These are phyloP conservation scores for Leccinellum luteum DNA, from an alignment of 768 basidiomycete genomes.

Conservation along the genomic window DNA sequence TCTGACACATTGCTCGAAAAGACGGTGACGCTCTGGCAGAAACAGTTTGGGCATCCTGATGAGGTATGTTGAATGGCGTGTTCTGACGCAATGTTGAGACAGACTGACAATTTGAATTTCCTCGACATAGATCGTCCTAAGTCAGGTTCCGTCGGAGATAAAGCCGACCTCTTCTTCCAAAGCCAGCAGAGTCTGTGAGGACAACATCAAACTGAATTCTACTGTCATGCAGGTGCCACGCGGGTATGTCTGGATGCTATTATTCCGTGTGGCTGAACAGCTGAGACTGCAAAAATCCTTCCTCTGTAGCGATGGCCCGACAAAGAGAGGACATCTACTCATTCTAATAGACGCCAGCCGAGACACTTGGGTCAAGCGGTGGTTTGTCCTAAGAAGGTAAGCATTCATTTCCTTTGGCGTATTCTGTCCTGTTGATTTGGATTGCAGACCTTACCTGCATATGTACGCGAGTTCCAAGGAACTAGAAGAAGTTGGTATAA, in stretches of 20 bases:
- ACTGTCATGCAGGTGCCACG: constrained; percentile 70
- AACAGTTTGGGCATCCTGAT: constrained; percentile 70
- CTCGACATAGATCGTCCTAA: constrained; percentile 67
- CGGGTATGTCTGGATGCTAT: constrained; percentile 46
- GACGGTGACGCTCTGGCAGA: constrained; percentile 80
- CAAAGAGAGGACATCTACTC: constrained; percentile 82
- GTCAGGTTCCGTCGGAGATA: constrained; percentile 63
- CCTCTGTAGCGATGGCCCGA: constrained; percentile 63
- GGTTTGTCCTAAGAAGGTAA: constrained; percentile 87
- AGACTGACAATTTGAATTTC: constrained; percentile 13
- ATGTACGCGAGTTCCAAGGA: constrained; percentile 85
- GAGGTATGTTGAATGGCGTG: constrained; percentile 50
- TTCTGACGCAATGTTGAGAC: not conserved
- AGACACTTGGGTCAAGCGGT: constrained; percentile 78
- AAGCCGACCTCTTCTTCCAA: constrained; percentile 23
- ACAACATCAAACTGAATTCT: constrained; percentile 66
- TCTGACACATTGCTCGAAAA: constrained; percentile 62
- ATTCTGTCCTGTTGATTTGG: constrained; percentile 1
- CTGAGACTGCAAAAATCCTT: constrained; percentile 1
- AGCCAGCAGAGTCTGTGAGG: constrained; percentile 38
- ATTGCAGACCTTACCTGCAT: constrained; percentile 79
- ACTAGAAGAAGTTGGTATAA: constrained; percentile 75
- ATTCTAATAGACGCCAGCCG: constrained; percentile 78
- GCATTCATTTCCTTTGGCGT: constrained; percentile 1
- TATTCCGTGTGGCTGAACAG: not conserved